phyloP scores from a whole-genome alignment of 352 stramenopile species.

The Plasmopara halstedii region DNA sequence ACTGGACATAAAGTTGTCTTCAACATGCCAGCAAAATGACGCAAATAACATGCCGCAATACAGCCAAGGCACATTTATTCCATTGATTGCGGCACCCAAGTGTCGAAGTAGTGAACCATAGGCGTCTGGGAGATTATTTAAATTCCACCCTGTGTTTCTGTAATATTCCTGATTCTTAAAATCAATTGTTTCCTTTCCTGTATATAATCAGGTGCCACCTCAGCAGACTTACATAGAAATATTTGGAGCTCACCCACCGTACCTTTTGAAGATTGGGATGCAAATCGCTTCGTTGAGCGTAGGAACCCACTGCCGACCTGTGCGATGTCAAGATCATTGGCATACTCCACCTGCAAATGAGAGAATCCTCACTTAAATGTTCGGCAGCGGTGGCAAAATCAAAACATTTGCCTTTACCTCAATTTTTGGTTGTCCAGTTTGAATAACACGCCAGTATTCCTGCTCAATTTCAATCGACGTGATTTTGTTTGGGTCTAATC shows the following conservation, averaged over 20 bases:
- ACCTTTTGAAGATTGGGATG: constrained; percentile 28
- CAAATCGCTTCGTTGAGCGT: constrained; percentile 25
- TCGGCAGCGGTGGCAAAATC: too few relatives aligned
- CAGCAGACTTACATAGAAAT: background rate
- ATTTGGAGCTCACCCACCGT: background rate
- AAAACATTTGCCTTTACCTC: constrained; percentile 13
- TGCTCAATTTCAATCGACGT: constrained; percentile 70
- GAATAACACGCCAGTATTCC: constrained; percentile 87
- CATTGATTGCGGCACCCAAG: constrained; percentile 92
- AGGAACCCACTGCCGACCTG: constrained; percentile 78
- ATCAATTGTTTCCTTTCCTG: constrained; percentile 36
- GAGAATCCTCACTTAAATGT: background rate
- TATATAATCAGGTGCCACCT: background rate
- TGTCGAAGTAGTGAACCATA: constrained; percentile 90
- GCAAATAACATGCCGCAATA: constrained; percentile 98
- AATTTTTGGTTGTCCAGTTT: constrained; percentile 34
- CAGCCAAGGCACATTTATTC: constrained; percentile 97
- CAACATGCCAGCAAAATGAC: constrained; percentile 98
- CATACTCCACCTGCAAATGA: constrained; percentile 73
- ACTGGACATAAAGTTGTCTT: constrained; percentile 99
- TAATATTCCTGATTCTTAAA: constrained; percentile 71
- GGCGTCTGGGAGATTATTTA: constrained; percentile 95
- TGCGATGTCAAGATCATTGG: constrained; percentile 84
- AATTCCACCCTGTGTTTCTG: constrained; percentile 89
- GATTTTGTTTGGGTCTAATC: constrained; percentile 28